Percentiles rank a stretch among this genome's conserved stretches.
Conservation (phyloP, 106 monocot genomes). For the Iris macrosiphon region DNA sequence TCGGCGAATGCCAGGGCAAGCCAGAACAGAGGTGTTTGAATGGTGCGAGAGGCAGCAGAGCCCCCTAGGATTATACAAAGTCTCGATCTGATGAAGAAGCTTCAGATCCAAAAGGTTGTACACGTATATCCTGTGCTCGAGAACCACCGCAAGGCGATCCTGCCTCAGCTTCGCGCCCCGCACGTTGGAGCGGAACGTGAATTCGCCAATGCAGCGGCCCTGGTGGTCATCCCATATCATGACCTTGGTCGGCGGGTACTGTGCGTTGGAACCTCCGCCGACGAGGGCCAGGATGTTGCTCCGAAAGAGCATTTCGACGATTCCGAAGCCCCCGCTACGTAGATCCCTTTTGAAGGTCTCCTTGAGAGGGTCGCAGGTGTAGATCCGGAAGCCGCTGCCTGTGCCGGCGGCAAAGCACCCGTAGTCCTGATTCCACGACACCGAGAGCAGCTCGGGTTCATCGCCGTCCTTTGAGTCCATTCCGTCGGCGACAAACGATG, state of each 20-base stretch:
- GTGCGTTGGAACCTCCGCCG: slow-evolving; percentile 65
- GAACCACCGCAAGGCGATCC: slow-evolving; percentile 78
- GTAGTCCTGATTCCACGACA: slow-evolving; percentile 94
- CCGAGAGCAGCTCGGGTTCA: slow-evolving; percentile 55
- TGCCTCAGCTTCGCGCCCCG: slow-evolving; percentile 62
- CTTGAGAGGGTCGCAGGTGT: slow-evolving; percentile 76
- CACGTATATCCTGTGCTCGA: slow-evolving; percentile 85
- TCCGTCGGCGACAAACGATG: slow-evolving; percentile 29
- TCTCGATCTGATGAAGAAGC: slow-evolving; percentile 91
- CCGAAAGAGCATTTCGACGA: slow-evolving; percentile 90
- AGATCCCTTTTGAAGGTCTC: slow-evolving; percentile 86
- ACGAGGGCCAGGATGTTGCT: slow-evolving; percentile 89
- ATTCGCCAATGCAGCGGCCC: slow-evolving; percentile 76
- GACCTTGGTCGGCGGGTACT: slow-evolving; percentile 89
- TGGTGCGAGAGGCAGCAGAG: slow-evolving; percentile 85
- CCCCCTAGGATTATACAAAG: slow-evolving; percentile 69
- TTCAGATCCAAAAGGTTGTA: slow-evolving; percentile 80
- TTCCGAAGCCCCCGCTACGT: slow-evolving; percentile 75
- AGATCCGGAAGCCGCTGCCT: slow-evolving; percentile 72
- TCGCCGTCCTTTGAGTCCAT: slow-evolving; percentile 5
- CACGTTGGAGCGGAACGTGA: slow-evolving; percentile 77
- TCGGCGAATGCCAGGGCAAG: slow-evolving; percentile 61
- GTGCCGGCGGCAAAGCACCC: slow-evolving; percentile 81
- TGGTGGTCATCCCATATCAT: slow-evolving; percentile 92
- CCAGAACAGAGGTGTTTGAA: slow-evolving; percentile 70